Evolutionary conservation across 2,329 filamentous ascomycete species (phyloP), one percentile per base, ranked within the genome.

Genomic region (Amylocarpus encephaloides): DNA sequence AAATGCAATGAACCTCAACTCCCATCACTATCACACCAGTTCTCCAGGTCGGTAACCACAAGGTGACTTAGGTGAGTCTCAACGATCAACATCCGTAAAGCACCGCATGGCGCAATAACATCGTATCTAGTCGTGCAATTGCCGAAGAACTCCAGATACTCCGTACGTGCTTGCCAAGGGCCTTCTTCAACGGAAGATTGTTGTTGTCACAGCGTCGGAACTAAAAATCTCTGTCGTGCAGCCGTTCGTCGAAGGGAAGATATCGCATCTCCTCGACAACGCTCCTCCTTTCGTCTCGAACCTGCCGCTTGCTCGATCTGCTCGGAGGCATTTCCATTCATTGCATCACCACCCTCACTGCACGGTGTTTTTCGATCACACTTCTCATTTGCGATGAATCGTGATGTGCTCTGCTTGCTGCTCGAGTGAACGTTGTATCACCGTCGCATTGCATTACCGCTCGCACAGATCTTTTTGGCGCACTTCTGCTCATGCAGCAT

Each of bases 401-500:
- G 22, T 26, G 22, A 26, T 26, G 7, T 26, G n/a, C n/a, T n/a
- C n/a, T n/a, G n/a, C n/a, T n/a, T n/a, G n/a, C n/a, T n/a, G n/a
- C n/a, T n/a, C n/a, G n/a, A n/a, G n/a, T n/a, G 22, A 26, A 7
- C 22, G 22, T 26, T 26, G 22, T 26, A 26, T 26, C 22, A 26
- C 22, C 4, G 22, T 26, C 4, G 22, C 22, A 26, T 26, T 26
- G 22, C 22, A 26, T 40, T 18, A 6, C 38, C n/a, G n/a, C 38
- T 46, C 32, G 43, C 43, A 46, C 43, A 46, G 43, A 46, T 46
- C 43, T 46, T 15, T 15, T 16, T 16, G 13, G 19, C n/a, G 16
- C 38, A 40, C 16, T 18, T 40, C 38, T 16, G 10, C 16, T n/a
- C 16, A 19, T 11, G 38, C 16, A 16, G n/a, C 16, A 40, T 26